A percentile compares a stretch with the other conserved stretches of the same genome.
Conservation (phyloP, 2,329 filamentous ascomycete genomes). For the Alternaria ethzedia region DNA sequence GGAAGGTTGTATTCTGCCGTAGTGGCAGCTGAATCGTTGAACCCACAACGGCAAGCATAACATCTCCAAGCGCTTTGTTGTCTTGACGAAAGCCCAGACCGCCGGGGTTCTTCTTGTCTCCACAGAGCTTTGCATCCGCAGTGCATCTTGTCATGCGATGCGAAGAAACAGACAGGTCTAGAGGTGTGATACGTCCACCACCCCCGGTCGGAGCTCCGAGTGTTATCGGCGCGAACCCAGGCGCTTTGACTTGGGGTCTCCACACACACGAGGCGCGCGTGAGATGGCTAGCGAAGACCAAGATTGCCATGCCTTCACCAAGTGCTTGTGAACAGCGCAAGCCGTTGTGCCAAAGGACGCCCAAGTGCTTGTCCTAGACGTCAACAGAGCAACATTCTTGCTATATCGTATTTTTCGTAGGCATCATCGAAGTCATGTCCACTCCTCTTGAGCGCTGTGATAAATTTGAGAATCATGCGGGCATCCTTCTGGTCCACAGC, state of each 20-base stretch:
- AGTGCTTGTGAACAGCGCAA: conserved; percentile 62
- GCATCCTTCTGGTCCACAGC: conserved; percentile 73
- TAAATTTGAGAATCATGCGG: conserved; percentile 76
- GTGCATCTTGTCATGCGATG: conserved; percentile 49
- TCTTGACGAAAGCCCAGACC: conserved; percentile 73
- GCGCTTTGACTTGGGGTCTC: conserved; percentile 70
- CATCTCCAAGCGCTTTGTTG: conserved; percentile 68
- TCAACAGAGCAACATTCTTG: conserved; percentile 72
- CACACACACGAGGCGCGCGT: conserved; percentile 71
- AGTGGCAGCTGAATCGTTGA: conserved; percentile 78
- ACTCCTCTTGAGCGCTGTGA: conserved; percentile 62
- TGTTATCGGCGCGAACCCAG: conserved; percentile 77
- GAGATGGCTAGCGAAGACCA: conserved; percentile 67
- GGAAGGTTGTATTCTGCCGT: conserved; percentile 89
- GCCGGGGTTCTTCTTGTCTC: conserved; percentile 68
- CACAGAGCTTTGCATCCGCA: conserved; percentile 75
- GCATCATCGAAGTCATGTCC: conserved; percentile 72
- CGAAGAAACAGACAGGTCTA: conserved; percentile 63
- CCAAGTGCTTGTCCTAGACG: conserved; percentile 73
- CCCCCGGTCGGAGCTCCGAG: conserved; percentile 74
- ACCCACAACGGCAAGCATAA: conserved; percentile 86
- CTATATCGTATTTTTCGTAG: conserved; percentile 59
- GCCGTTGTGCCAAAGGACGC: conserved; percentile 68
- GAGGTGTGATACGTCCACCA: conserved; percentile 42
- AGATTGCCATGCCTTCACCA: conserved; percentile 69